Evolutionary conservation across 2,329 filamentous ascomycete genomes (phyloP).

Genomic region (Pseudogymnoascus sp.): DNA sequence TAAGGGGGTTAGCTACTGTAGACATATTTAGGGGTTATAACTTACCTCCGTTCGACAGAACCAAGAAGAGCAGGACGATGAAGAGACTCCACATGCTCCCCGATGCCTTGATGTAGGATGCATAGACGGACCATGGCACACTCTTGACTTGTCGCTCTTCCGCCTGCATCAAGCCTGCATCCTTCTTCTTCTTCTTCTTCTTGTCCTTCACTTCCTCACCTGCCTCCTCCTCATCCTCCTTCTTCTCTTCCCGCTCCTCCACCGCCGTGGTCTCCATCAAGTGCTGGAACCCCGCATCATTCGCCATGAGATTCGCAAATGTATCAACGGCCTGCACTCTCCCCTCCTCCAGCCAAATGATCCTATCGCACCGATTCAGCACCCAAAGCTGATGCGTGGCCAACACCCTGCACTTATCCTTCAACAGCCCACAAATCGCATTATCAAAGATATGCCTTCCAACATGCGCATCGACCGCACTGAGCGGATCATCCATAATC

Average conservation of each 20-base stretch:
- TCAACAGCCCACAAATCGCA: slow-evolving; percentile 81
- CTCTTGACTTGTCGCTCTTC: slow-evolving; percentile 57
- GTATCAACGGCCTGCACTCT: slow-evolving; percentile 80
- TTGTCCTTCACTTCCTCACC: slow-evolving; percentile 38
- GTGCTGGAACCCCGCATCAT: slow-evolving; percentile 69
- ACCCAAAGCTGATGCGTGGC: slow-evolving; percentile 96
- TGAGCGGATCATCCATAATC: slow-evolving; percentile 63
- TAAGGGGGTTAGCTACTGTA: neutral
- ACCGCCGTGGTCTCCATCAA: slow-evolving; percentile 80
- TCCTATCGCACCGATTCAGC: slow-evolving; percentile 79
- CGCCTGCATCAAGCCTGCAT: slow-evolving; percentile 62
- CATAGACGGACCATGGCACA: slow-evolving; percentile 57
- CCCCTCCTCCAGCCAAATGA: slow-evolving; percentile 88
- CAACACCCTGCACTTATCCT: slow-evolving; percentile 81
- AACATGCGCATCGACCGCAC: slow-evolving; percentile 63
- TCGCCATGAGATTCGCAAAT: slow-evolving; percentile 77
- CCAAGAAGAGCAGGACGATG: slow-evolving; percentile 46
- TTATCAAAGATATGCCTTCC: slow-evolving; percentile 82
- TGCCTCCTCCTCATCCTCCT: slow-evolving; percentile 41
- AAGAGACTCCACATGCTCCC: slow-evolving; percentile 52
- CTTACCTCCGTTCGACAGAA: slow-evolving; percentile 54
- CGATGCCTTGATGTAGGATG: slow-evolving; percentile 56
- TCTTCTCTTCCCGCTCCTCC: slow-evolving; percentile 53
- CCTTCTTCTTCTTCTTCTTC: slow-evolving; percentile 51
- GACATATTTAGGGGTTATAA: neutral